phyloP scores from a whole-genome alignment of 495 filamentous ascomycete species.

The Lineolata rhizophorae region DNA sequence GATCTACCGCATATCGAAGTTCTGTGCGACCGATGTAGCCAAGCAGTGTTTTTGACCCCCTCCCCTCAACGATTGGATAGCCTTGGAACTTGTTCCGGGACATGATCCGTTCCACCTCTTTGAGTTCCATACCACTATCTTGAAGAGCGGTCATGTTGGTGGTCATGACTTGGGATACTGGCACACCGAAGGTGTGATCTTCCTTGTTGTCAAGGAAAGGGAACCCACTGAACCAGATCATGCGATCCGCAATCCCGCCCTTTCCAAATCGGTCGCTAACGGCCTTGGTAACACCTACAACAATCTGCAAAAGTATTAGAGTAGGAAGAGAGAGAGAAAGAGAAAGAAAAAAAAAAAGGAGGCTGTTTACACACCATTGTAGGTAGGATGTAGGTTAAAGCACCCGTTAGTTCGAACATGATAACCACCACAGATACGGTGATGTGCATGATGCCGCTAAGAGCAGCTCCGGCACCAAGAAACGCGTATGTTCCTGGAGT shows the following conservation, averaged over 20 bases:
- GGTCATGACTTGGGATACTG: constrained; percentile 86
- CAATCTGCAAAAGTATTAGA: constrained; percentile 38
- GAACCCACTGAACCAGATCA: constrained; percentile 99
- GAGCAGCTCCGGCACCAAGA: constrained; percentile 74
- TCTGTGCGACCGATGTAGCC: constrained; percentile 95
- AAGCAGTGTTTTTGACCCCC: constrained; percentile 43
- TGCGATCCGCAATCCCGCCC: constrained; percentile 89
- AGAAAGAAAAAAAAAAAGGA: no score
- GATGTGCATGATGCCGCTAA: constrained; percentile 97
- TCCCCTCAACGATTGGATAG: constrained; percentile 77
- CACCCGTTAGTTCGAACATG: constrained; percentile 94
- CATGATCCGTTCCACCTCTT: constrained; percentile 52
- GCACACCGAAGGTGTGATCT: constrained; percentile 91
- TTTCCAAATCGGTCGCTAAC: constrained; percentile 81
- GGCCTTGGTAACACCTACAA: constrained; percentile 91
- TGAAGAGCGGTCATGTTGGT: constrained; percentile 54
- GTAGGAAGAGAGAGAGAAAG: no score
- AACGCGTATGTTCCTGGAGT: constrained; percentile 95
- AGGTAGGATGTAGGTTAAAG: constrained; percentile 84
- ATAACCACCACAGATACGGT: constrained; percentile 93
- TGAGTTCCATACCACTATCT: constrained; percentile 48
- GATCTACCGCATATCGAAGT: constrained; percentile 77
- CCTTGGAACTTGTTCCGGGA: constrained; percentile 75
- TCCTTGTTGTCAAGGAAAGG: constrained; percentile 97
- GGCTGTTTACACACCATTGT: constrained; percentile 64